phyloP scores from a whole-genome alignment of 2,329 filamentous ascomycete genomes.

The Scytalidium lignicola region DNA sequence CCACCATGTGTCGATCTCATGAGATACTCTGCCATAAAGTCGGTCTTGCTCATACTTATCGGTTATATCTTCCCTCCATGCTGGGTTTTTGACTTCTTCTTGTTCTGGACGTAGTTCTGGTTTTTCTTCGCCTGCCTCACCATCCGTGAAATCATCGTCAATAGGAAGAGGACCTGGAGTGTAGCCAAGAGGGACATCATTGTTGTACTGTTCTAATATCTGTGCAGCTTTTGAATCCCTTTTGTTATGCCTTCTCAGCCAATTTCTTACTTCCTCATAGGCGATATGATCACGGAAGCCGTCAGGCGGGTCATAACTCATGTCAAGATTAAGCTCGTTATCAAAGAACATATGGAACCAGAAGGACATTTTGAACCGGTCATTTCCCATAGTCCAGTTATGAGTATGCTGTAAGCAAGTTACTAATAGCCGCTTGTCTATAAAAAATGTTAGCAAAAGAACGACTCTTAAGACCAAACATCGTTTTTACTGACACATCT shows the following conservation, averaged over 20 bases:
- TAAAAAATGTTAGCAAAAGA: not conserved
- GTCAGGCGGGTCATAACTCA: conserved; percentile 40
- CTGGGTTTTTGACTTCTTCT: conserved; percentile 21
- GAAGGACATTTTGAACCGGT: conserved; percentile 65
- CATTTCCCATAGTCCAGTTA: conserved; percentile 65
- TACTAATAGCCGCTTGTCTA: conserved; percentile 62
- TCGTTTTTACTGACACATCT: conserved; percentile 46
- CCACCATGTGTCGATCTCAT: conserved; percentile 64
- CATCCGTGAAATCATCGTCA: conserved; percentile 9
- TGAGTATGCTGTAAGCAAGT: conserved; percentile 62
- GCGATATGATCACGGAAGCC: conserved; percentile 52
- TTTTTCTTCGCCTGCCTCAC: conserved; percentile 6
- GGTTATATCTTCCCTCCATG: conserved; percentile 36
- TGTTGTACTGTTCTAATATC: conserved; percentile 50
- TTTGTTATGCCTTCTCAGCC: conserved; percentile 55
- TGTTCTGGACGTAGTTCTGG: conserved; percentile 2
- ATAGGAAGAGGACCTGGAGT: conserved; percentile 27
- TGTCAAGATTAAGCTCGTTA: conserved; percentile 47
- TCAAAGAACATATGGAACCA: conserved; percentile 64
- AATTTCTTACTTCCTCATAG: conserved; percentile 56
- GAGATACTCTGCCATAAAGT: conserved; percentile 55
- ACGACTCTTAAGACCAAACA: not conserved
- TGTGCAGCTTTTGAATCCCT: conserved; percentile 52
- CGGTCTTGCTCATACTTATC: conserved; percentile 56
- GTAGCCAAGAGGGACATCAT: conserved; percentile 22